Conservation (phyloP, 257 asterid species). For the Gynochthodes officinalis region DNA sequence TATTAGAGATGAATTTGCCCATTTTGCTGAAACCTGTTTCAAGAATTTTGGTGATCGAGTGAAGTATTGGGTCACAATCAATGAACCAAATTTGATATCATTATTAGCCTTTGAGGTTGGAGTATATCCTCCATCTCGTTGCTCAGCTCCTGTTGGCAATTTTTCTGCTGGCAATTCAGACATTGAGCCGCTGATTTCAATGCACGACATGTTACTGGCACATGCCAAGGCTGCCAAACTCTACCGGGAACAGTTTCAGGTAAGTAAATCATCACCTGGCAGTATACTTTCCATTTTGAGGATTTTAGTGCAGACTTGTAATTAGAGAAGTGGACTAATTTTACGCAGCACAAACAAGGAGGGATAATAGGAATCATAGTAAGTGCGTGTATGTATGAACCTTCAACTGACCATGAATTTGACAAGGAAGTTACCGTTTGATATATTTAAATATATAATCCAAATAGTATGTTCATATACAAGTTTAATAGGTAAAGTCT, state of each 20-base stretch:
- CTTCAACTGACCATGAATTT: constrained; percentile 34
- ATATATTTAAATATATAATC: too few species aligned
- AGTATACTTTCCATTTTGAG: too few species aligned
- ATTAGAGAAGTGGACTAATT: background rate
- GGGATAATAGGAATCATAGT: constrained; percentile 51
- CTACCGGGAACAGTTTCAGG: constrained; percentile 55
- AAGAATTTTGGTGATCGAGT: constrained; percentile 55
- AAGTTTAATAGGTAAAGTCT: too few species aligned
- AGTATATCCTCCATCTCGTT: constrained; percentile 51
- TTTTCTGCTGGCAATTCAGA: constrained; percentile 67
- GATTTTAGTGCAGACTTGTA: too few species aligned
- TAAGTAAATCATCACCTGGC: too few species aligned
- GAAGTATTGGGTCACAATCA: constrained; percentile 63
- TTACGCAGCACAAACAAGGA: constrained; percentile 32
- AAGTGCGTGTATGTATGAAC: constrained; percentile 44
- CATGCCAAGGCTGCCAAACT: constrained; percentile 66
- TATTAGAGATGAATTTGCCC: constrained; percentile 59
- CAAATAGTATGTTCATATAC: too few species aligned
- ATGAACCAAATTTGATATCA: constrained; percentile 55
- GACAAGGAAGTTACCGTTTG: too few species aligned
- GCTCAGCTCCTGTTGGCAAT: constrained; percentile 68
- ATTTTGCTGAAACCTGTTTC: constrained; percentile 59
- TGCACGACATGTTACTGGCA: constrained; percentile 60
- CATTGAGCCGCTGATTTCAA: constrained; percentile 55
- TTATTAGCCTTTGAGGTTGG: constrained; percentile 41